Conservation (phyloP, 441 rosid genomes). For the Pelargonium cotyledonis region DNA sequence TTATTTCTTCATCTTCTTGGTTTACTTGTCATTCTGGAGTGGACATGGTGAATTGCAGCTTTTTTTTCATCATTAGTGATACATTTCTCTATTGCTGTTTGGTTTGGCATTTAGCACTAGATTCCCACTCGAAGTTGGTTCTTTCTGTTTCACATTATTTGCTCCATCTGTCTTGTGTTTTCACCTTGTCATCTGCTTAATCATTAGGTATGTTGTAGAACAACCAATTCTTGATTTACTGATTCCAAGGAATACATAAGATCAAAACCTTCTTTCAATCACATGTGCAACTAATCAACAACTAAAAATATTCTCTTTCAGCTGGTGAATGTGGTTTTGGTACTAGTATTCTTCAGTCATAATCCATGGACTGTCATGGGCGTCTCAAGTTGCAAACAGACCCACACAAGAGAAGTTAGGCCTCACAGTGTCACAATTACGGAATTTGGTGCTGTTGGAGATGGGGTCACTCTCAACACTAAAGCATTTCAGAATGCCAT, state of each 20-base stretch:
- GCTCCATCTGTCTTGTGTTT: too few species aligned
- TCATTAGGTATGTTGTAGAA: too few species aligned
- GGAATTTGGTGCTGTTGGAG: constrained; percentile 96
- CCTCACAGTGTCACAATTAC: constrained; percentile 94
- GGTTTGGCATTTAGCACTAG: background rate
- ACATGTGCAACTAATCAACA: background rate
- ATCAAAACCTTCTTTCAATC: background rate
- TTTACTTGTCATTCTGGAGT: too few species aligned
- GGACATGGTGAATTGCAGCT: background rate
- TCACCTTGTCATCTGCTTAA: too few species aligned
- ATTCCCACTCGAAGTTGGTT: background rate
- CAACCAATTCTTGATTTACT: too few species aligned
- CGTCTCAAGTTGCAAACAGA: constrained; percentile 47
- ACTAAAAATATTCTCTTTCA: constrained; percentile 31
- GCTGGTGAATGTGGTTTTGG: constrained; percentile 66
- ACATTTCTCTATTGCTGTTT: background rate
- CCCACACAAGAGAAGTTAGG: constrained; percentile 36
- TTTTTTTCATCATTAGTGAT: background rate
- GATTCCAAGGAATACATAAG: background rate
- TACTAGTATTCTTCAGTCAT: constrained; percentile 43
- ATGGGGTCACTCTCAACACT: constrained; percentile 86
- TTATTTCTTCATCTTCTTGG: background rate
- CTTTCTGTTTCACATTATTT: background rate
- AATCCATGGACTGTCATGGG: constrained; percentile 47
- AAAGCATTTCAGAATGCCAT: constrained; percentile 98